These are phyloP conservation scores for Verticillium nonalfalfae DNA, from an alignment of 2,329 filamentous ascomycete species.

Conservation along the genomic window DNA sequence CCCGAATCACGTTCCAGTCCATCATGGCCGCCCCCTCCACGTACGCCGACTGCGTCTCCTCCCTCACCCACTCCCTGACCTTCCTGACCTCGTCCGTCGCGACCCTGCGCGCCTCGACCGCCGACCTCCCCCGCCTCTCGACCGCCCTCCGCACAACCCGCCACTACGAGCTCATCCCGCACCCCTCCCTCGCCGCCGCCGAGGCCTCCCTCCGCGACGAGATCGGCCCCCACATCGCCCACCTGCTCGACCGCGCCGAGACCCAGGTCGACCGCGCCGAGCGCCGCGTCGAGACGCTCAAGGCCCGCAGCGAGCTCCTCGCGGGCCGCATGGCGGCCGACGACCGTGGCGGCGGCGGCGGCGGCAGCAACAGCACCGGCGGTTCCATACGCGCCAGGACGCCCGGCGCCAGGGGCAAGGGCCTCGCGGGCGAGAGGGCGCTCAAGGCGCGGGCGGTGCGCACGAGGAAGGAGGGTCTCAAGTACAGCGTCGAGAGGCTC, in stretches of 20 bases:
- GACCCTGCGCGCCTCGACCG: constrained; percentile 48
- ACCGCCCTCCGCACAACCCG: constrained; percentile 43
- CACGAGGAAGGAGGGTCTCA: constrained; percentile 78
- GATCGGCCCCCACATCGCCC: constrained; percentile 78
- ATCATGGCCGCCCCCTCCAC: constrained; percentile 15
- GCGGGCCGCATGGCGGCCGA: constrained; percentile 54
- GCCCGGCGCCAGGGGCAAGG: constrained; percentile 10
- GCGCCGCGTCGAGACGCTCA: constrained; percentile 75
- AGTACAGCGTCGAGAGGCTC: constrained; percentile 80
- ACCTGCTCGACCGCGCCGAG: constrained; percentile 74
- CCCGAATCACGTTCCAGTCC: background rate
- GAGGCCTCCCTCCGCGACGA: constrained; percentile 82
- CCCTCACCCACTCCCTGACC: constrained; percentile 52
- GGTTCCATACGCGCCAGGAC: constrained; percentile 7
- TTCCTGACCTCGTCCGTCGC: constrained; percentile 55
- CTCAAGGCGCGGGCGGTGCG: constrained; percentile 54
- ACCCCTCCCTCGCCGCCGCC: constrained; percentile 73
- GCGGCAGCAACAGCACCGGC: background rate
- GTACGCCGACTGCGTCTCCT: constrained; percentile 53
- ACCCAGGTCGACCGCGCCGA: constrained; percentile 77
- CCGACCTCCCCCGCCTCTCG: constrained; percentile 50
- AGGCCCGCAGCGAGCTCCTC: constrained; percentile 76
- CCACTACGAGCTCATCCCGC: constrained; percentile 91
- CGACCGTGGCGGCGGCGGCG: constrained; percentile 3
- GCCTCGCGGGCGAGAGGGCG: constrained; percentile 46